Percentiles rank a stretch among this genome's conserved stretches.
These are phyloP conservation scores for Vitis vinifera DNA, from an alignment of 164 flowering plant genomes.

Conservation along the genomic window DNA sequence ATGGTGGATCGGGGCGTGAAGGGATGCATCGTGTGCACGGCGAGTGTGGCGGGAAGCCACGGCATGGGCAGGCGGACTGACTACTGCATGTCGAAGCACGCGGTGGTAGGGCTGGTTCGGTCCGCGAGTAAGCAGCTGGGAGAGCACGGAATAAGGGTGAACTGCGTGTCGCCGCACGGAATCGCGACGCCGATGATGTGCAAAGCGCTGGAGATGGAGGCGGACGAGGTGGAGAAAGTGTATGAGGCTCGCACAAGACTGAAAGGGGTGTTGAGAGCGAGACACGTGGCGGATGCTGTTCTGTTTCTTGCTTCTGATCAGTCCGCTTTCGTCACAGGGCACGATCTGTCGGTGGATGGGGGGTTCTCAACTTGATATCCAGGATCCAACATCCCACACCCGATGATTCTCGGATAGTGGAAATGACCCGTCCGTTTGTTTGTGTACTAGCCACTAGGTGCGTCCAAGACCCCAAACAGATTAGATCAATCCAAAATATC, in stretches of 20 bases:
- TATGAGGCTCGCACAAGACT: background rate
- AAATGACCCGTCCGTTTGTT: too few species aligned
- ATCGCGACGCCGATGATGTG: slow-evolving; percentile 40
- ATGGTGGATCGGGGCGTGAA: slow-evolving; percentile 38
- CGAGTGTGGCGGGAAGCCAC: slow-evolving; percentile 31
- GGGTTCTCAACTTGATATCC: slow-evolving; percentile 14
- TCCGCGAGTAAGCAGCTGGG: slow-evolving; percentile 44
- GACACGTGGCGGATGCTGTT: slow-evolving; percentile 55
- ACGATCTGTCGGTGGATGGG: slow-evolving; percentile 46
- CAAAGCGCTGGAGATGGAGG: background rate
- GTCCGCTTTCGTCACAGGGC: slow-evolving; percentile 41
- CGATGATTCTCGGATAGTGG: too few species aligned
- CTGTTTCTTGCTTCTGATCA: slow-evolving; percentile 46
- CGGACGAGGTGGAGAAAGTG: slow-evolving; percentile 23
- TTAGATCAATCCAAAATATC: too few species aligned
- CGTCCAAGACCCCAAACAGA: too few species aligned
- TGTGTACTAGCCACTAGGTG: too few species aligned
- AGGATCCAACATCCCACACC: too few species aligned
- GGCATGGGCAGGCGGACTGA: slow-evolving; percentile 17
- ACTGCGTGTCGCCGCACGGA: slow-evolving; percentile 46
- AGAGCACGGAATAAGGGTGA: slow-evolving; percentile 46
- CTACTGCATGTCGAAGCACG: slow-evolving; percentile 52
- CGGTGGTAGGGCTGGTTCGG: slow-evolving; percentile 48
- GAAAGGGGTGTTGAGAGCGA: slow-evolving; percentile 31
- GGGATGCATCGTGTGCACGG: slow-evolving; percentile 52